Base-by-base conservation (phyloP, 257 asterid genomes). In the Lavandula angustifolia region DNA sequence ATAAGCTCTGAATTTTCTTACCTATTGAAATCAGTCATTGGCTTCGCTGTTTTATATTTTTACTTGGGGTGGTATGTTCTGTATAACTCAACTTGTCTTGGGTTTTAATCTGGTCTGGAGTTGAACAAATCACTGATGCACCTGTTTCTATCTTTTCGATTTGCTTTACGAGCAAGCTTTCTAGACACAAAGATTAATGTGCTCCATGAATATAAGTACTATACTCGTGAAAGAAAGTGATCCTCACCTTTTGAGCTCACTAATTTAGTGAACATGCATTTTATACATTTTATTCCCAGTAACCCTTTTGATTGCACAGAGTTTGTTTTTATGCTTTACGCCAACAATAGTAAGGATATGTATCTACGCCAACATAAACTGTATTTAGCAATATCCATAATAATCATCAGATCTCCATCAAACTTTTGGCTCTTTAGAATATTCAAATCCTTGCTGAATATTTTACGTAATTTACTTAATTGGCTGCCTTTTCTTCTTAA, bases 261-360 rank as follows among this genome's bases (percentile, higher is more conserved):
- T 22, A 0, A 22, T 12, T 62, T 11, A 60, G 22, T 64, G 60
- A 35, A 47, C 47, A 34, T n/a, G 37, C 53, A 22, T 42, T 37
- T 16, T 52, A 27, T 1, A 27, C 29, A 52, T 22, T 52, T 29
- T 52, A 7, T 27, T 51, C 10, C 31, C 14, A 31, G 18, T 35
- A 10, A 22, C 17, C 41, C 46, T 3, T 42, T 33, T 12, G 13
- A 32, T 46, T 12, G 18, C 42, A 11, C 22, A 18, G 31, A 27
- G 53, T 51, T 52, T 41, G 69, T 51, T 53, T 31, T 4, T 38
- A 47, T 50, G 53, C 52, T 64, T 65, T 22, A 22, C 27, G 34
- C 50, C 70, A 13, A 51, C 27, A 11, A 52, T 52, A 59, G 42
- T 13, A n/a, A 52, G 7, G 53, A 51, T 41, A 65, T 27, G 29